Evolutionary conservation across 2,329 filamentous ascomycete species (phyloP), one percentile per base, ranked within the genome.

Genomic region (Dothideomycetes sp.): DNA sequence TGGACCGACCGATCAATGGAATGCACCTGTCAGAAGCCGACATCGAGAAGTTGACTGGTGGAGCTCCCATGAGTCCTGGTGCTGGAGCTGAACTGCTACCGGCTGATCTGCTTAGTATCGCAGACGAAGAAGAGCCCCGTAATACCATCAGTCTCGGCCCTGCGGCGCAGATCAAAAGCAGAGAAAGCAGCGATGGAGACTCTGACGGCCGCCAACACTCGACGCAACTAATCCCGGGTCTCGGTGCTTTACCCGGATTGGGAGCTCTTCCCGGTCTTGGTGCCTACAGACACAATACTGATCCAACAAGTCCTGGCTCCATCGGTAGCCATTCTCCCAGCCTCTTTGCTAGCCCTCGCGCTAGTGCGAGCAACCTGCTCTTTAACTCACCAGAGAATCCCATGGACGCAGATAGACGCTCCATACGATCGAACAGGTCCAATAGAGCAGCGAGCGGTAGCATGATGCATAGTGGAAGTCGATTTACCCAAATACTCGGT

Each of bases 21-120:
- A 49, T 67, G 45, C 51, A 57, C 8, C 66, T 78, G 40, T 75
- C 74, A 4, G 79, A 83, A 22, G 71, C 75, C 2, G 78, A 81
- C 14, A 61, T 80, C 4, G 74, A 75, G 42, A 68, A 68, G 14
- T 56, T 81, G 27, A 77, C 71, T 3, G 72, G 69, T 14, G 77
- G 75, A 19, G 83, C 81, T 2, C 81, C 81, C 1, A 73, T 89
- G 56, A 88, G 82, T 50, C 84, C 84, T 2, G 82, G 81, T 3
- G 84, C 84, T 2, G 78, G 81, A 19, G 73, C 79, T 15, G 53
- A 56, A 12, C 66, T 89, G 3, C 63, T 93, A 12, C 84, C 84
- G 1, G 82, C 83, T 1, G 76, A 74, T 43, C 63, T 81, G 3
- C 57, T 60, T 35, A 49, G 47, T n/a, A 52, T 46, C 14, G 54